Base-by-base conservation (phyloP, 1,139 yeast genomes). In the Suhomyces terraborum region DNA sequence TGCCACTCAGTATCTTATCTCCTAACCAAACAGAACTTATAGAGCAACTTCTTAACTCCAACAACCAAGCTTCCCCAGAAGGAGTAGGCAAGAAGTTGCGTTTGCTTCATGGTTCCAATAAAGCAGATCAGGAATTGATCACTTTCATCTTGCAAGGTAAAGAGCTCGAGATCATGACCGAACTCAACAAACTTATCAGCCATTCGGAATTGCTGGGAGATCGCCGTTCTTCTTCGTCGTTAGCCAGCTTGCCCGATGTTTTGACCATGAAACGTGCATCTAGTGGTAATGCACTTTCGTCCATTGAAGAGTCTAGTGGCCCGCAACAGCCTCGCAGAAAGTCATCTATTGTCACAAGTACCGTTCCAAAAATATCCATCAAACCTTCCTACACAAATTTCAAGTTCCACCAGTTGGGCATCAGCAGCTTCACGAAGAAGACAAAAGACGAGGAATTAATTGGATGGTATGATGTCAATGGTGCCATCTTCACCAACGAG, bases 401-500 rank as follows among this genome's bases (percentile, higher is more conserved):
- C 33, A 40, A 49, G 24, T 38, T 27, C 18, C 43, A 48, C 32
- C 43, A 43, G 40, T 37, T 25, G 32, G 25, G 27, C 2, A 13
- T 5, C 7, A 19, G 18, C 14, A 36, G 32, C 12, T 35, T 29
- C 6, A 30, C 46, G 6, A 40, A 45, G 19, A 43, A 35, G 4
- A 20, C 25, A 10, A 29, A 8, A 3, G 42, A 45, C 24, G 27
- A 18, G 6, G 45, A 44, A 4, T 24, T 26, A 10, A 17, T 33
- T 28, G 43, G 57, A 32, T 61, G 42, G 45, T 47, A 56, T 14
- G 58, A 60, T 18, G 53, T 68, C 38, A 58, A 61, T 35, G 77
- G 77, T 1, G 75, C 74, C 13, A 57, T 69, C 14, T 52, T 70
- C 48, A 65, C 74, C 38, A 71, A 71, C 45, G 71, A 67, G 21